Conservation (phyloP, 345 rosid species). For the Balakata baccata region DNA sequence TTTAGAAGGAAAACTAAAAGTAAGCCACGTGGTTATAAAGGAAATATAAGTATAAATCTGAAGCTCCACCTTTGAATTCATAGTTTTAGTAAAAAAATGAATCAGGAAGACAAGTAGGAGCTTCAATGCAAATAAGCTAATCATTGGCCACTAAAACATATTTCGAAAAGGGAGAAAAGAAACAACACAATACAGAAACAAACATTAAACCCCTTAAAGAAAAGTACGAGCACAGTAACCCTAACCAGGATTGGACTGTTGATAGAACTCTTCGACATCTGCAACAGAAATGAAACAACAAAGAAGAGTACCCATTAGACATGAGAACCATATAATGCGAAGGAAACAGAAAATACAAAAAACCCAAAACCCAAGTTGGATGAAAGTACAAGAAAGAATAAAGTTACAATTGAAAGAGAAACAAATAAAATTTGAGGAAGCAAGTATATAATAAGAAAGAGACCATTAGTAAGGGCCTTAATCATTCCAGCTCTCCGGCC, state of each 20-base stretch:
- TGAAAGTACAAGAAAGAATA: background rate
- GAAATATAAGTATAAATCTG: background rate
- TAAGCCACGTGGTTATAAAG: background rate
- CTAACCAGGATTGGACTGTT: conserved; percentile 86
- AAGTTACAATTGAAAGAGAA: background rate
- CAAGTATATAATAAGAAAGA: conserved; percentile 7
- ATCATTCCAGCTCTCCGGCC: conserved; percentile 74
- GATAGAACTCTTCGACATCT: conserved; percentile 67
- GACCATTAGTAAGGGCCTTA: conserved; percentile 71
- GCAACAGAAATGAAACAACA: conserved; percentile 15
- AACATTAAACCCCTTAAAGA: background rate
- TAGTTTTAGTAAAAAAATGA: background rate
- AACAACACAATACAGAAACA: background rate
- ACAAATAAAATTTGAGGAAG: background rate
- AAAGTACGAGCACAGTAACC: conserved; percentile 13
- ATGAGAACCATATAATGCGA: background rate
- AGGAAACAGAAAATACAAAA: background rate
- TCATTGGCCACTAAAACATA: too few species aligned
- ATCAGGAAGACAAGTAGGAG: background rate
- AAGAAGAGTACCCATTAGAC: background rate
- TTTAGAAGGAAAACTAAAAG: background rate
- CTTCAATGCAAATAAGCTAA: background rate
- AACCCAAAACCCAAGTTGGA: background rate
- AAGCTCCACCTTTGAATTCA: conserved; percentile 3
- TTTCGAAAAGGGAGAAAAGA: too few species aligned